Evolutionary conservation across 129 eudicot species (phyloP).

Genomic region (Cynara cardunculus): DNA sequence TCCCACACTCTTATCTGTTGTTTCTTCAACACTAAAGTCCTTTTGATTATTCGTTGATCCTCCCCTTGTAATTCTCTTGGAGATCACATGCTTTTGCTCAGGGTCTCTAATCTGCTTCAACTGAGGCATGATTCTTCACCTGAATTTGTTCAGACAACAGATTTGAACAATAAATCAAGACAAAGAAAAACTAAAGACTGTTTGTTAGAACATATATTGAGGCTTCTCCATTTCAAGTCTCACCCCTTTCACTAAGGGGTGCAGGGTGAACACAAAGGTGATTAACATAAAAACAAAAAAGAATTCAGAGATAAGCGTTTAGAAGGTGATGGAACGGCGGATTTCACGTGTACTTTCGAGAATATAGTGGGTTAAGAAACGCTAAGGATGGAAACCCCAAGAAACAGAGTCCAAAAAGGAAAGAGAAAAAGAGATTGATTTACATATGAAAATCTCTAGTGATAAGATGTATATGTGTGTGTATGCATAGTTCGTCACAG

Average conservation of each 20-base stretch:
- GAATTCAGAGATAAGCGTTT: constrained; percentile 13
- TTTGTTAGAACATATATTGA: no score
- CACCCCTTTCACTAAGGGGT: not conserved
- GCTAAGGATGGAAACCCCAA: not conserved
- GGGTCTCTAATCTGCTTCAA: constrained; percentile 42
- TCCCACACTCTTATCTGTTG: not conserved
- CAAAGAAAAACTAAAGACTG: not conserved
- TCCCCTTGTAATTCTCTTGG: constrained; percentile 36
- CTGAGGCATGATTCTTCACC: constrained; percentile 51
- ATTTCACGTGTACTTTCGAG: constrained; percentile 36
- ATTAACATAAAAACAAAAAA: constrained; percentile 21
- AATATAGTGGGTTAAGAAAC: constrained; percentile 12
- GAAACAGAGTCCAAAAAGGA: constrained; percentile 23
- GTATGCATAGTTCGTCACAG: constrained; percentile 32
- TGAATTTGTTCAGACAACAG: not conserved
- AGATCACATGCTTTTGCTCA: constrained; percentile 48
- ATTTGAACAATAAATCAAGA: not conserved
- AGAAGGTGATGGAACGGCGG: constrained; percentile 32
- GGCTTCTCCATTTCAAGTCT: not conserved
- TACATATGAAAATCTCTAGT: constrained; percentile 27
- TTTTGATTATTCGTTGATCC: not conserved
- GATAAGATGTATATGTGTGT: constrained; percentile 31
- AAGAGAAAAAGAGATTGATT: constrained; percentile 27
- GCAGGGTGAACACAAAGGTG: constrained; percentile 23
- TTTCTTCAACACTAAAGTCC: not conserved